Base-by-base conservation (phyloP, 1,284 basidiomycete species). In the Trichosporon sp. region DNA sequence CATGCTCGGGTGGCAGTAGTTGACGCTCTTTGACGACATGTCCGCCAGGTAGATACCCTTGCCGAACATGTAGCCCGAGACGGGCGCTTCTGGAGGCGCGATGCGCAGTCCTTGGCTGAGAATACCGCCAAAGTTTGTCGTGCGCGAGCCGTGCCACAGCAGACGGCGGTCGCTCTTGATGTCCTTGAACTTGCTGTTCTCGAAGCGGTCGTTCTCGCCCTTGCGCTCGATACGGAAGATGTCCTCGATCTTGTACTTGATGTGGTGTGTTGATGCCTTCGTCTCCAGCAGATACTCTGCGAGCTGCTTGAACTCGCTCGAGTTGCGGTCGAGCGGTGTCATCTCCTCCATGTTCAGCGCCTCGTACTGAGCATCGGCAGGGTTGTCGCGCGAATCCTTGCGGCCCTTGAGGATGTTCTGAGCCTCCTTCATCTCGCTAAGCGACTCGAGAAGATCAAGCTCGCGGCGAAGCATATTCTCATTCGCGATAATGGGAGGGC, bases 21-120 rank as follows among this genome's bases (percentile, higher is more conserved):
- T 83, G 25, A 85, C 86, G 27, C 85, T 86, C 84, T 87, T 87
- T 33, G 85, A 86, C 82, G 86, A 85, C 84, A 87, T 86, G 67
- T 88, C 86, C 11, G 86, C 86, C 62, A 87, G 86, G 73, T 88
- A 88, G 29, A 87, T 85, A 49, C 86, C 87, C 77, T 88, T 88
- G 59, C 87, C 87, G 44, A 62, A 62, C 86, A 87, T 87, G 72
- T 87, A 87, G 0, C 83, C 82, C 2, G 69, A 70, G 29, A 68
- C 66, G 27, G 71, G 74, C 7, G 70, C 86, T 82, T 88, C 86
- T 7, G 87, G 86, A 33, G 87, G 87, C 5, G 87, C 87, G 70
- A 88, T 88, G 25, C 87, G 83, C 66, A 88, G 73, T 29, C 87
- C 87, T 74, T 88, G 86, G 71, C 83, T 84, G 52, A 88, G 78